These are phyloP conservation scores for Chaetomiaceae sp. DNA, from an alignment of 2,329 filamentous ascomycete genomes.

Conservation along the genomic window DNA sequence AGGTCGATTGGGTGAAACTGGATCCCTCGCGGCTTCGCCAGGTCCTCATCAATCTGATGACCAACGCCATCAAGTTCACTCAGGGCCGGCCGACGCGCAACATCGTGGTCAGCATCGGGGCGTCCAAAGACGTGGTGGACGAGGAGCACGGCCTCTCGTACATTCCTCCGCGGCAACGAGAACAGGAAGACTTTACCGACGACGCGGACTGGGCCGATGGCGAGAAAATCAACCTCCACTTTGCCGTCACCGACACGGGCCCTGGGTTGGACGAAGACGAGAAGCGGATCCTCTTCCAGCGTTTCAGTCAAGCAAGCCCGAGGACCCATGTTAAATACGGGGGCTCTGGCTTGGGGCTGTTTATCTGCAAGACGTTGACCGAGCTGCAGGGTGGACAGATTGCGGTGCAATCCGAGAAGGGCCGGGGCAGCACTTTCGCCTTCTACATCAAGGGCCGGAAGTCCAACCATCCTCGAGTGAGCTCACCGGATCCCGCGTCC, in stretches of 20 bases:
- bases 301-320: constrained; percentile 73
- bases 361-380: constrained; percentile 71
- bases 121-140: constrained; percentile 50
- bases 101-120: constrained; percentile 63
- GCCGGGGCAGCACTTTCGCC: constrained; percentile 68
- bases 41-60: constrained; percentile 71
- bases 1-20: constrained; percentile 67
- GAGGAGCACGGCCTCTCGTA: constrained; percentile 38
- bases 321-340: constrained; percentile 75
- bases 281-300: constrained; percentile 68
- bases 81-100: constrained; percentile 54
- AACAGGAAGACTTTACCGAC: constrained; percentile 44
- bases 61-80: constrained; percentile 62
- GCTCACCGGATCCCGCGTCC: constrained; percentile 1
- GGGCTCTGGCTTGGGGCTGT: constrained; percentile 71
- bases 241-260: constrained; percentile 68
- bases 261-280: constrained; percentile 66
- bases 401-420: constrained; percentile 63
- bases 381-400: constrained; percentile 77
- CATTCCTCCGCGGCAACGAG: constrained; percentile 42
- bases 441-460: constrained; percentile 70
- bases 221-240: constrained; percentile 66
- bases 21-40: constrained; percentile 72
- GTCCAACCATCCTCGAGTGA: constrained; percentile 22
- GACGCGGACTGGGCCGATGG: constrained; percentile 66